Evolutionary conservation across 768 basidiomycete species (phyloP).

Genomic region (Amanita jacksonii): DNA sequence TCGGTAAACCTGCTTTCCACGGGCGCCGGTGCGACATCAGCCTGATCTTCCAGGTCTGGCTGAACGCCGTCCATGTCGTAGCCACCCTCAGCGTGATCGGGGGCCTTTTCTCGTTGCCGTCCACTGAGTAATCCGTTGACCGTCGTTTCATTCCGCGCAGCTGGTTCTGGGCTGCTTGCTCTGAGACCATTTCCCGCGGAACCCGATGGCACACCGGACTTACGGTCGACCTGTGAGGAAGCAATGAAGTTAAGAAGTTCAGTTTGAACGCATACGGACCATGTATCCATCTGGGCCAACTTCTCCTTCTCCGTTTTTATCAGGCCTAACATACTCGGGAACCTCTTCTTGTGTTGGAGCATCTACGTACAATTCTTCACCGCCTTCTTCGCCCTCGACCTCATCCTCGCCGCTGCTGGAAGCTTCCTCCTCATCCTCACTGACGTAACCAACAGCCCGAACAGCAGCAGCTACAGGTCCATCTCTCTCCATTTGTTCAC

Average conservation of each 20-base stretch:
- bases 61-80: slow-evolving; percentile 6
- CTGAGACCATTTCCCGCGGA: not conserved
- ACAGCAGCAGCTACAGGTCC: slow-evolving; percentile 94
- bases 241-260: not conserved
- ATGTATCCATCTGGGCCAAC: slow-evolving; percentile 47
- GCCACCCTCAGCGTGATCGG: slow-evolving; percentile 2
- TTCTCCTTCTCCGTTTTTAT: slow-evolving; percentile 31
- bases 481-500: slow-evolving; percentile 84
- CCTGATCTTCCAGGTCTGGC: not conserved
- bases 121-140: not conserved
- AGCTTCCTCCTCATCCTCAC: slow-evolving; percentile 39
- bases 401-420: slow-evolving; percentile 26
- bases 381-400: slow-evolving; percentile 20
- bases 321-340: slow-evolving; percentile 51
- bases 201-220: not conserved
- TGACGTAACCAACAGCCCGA: slow-evolving; percentile 77
- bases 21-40: slow-evolving; percentile 60
- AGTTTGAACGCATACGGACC: slow-evolving; percentile 32
- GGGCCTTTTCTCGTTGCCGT: slow-evolving; percentile 5
- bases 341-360: slow-evolving; percentile 28
- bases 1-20: slow-evolving; percentile 25
- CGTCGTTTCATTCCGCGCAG: not conserved
- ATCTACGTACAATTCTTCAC: slow-evolving; percentile 1
- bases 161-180: not conserved
- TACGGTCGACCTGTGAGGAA: not conserved